Evolutionary conservation across 225 moss, liverwort and hornwort genomes (phyloP), one percentile per base, ranked within the genome.

Genomic region (Sphagnum contortum): DNA sequence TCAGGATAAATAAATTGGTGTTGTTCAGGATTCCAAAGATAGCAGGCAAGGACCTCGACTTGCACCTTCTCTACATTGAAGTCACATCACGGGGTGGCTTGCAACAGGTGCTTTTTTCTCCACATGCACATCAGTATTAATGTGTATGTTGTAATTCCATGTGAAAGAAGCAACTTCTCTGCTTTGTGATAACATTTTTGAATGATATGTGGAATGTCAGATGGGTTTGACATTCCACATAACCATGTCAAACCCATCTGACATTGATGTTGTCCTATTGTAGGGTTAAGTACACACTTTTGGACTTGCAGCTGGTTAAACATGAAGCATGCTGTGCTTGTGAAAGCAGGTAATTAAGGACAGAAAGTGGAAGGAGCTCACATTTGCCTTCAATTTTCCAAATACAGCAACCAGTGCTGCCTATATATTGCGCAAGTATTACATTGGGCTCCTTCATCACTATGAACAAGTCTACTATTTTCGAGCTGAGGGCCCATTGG

Each of bases 21-120:
- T 50, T 54, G 59, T 74, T 72, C 88, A 96, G 95, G 67, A 82
- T 96, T 59, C 95, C 92, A 8, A 92, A 92, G 75, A 73, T 96
- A 74, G 95, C 92, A 60, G 90, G 90, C 12, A 82, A 76, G 56
- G 92, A 96, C 62, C 79, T 96, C 61, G 90, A 96, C 67, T 76
- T 96, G 29, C 85, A 96, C 77, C 84, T 87, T 51, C 75, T 96
- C 45, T 96, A 90, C 71, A 75, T 70, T 59, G 95, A 96, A 77
- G 90, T 96, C 14, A 88, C 88, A 53, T 84, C 84, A 48, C 90
- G 95, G 69, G 95, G 92, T 59, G 95, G 95, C 68, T 83, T 92
- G 63, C 80, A 92, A 64, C 86, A 90, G 90, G 95, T 95, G 60
- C 65, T 62, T 76, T 62, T 57, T 29, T 29, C 29, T 29, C 29